These are phyloP conservation scores for Symbiodinium pilosum DNA, from an alignment of 73 alveolate species.

Conservation along the genomic window DNA sequence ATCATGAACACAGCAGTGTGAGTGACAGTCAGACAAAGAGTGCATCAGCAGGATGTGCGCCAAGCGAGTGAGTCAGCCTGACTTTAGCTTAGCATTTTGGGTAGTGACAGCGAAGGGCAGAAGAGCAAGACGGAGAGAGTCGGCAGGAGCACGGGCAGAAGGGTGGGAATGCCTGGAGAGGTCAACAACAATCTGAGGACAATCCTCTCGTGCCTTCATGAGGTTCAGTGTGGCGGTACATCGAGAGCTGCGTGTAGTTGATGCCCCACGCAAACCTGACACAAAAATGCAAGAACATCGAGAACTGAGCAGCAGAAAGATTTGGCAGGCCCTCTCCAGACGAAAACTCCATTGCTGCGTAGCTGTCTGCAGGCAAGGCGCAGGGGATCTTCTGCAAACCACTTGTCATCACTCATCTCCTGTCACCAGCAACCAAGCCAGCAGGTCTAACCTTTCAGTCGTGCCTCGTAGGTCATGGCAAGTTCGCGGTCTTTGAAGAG, in stretches of 20 bases:
- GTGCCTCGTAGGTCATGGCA: slow-evolving; percentile 86
- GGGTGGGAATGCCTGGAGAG: not conserved
- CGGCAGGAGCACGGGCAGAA: not conserved
- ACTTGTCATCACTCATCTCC: slow-evolving; percentile 93
- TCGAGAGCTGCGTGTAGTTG: slow-evolving; percentile 78
- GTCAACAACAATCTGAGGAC: too few relatives aligned
- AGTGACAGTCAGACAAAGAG: not conserved
- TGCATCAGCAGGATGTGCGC: not conserved
- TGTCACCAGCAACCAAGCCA: not conserved
- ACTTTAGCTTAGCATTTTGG: not conserved
- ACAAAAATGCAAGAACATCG: too few relatives aligned
- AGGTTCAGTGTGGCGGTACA: slow-evolving; percentile 39
- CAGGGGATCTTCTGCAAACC: slow-evolving; percentile 84
- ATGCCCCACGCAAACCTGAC: slow-evolving; percentile 91
- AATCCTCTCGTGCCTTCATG: slow-evolving; percentile 18
- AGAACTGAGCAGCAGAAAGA: too few relatives aligned
- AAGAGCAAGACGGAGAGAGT: not conserved
- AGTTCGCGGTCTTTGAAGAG: slow-evolving; percentile 72
- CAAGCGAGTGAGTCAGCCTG: not conserved
- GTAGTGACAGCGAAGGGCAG: not conserved
- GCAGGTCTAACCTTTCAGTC: not conserved
- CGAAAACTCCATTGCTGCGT: too few relatives aligned
- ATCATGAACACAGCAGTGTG: not conserved
- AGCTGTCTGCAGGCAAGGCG: not conserved
- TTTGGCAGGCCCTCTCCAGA: too few relatives aligned